Base-by-base conservation (phyloP, 495 filamentous ascomycete species). In the Penicillium roqueforti region DNA sequence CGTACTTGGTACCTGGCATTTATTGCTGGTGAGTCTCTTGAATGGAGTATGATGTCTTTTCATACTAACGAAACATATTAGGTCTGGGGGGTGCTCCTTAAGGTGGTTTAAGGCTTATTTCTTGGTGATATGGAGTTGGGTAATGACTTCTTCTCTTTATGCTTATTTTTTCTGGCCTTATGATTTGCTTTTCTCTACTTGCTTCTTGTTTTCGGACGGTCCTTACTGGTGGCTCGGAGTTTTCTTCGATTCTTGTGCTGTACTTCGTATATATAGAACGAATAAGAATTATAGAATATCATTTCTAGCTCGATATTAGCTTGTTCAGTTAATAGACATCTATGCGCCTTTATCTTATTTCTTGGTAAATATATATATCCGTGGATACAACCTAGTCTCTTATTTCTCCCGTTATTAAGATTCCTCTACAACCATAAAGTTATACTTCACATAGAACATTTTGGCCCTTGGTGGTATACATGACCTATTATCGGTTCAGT, bases 1-100 rank as follows among this genome's bases (percentile, higher is more conserved):
- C 75, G 84, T 63, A 91, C 89, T 36, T 97, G 92, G 91, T 96
- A 92, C 78, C 66, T 97, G 66, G 87, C 87, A 14, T 89, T 83
- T 71, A 76, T 85, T 54, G 92, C 90, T 42, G 83, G 80, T 75
- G 51, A 65, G 77, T 74, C 42, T 48, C 37, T 8, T 22, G 11
- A 16, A 22, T 38, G 1, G n/a, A 4, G 1, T 36, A 18, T 26
- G 31, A 14, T 34, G 22, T 39, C 25, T 47, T 31, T 36, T 28
- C 28, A 25, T 20, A 22, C 50, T 58, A 36, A 56, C n/a, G n/a
- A 3, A 14, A 9, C 11, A 19, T 14, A 0, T 34, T 38, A 59
- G 61, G 59, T 43, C 53, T 65, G 8, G 59, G 61, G 31, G 59
- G 61, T 19, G 59, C 42, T 11, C 48, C 44, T 54, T 59, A 28